Base-by-base conservation (phyloP, 768 basidiomycete genomes). In the Termitomyces sp. region DNA sequence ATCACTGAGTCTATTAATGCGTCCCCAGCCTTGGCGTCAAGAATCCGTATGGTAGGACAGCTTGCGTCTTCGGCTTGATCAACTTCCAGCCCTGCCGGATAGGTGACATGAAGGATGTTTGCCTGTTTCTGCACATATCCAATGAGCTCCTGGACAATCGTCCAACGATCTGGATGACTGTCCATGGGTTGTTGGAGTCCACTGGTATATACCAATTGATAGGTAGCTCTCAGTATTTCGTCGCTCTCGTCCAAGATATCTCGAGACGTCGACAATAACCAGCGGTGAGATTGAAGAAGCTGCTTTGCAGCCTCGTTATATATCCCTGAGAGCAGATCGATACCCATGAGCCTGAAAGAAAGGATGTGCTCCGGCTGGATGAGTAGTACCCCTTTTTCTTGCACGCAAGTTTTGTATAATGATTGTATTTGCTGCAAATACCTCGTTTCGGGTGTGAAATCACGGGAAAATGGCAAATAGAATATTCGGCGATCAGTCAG, bases 361-460 rank as follows among this genome's bases (percentile, higher is more conserved):
- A 84, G 69, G 16, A 81, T 67, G 24, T 84, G 79, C 47, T 84
- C 82, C 0, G 82, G 83, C 48, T 84, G 83, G 12, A 70, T 59
- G 1, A 84, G 68, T 13, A 82, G 62, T 16, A 84, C 62, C 0
- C 82, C 82, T 5, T 71, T 65, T 20, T 64, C 64, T 0, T 50
- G 53, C 59, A 68, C 69, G 53, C 83, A 84, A 43, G 72, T 69
- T 29, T 65, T 53, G 59, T 76, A 71, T 6, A 83, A 41, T 4
- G 49, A 26, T 8, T 55, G 61, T 10, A 82, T 70, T n/a, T 49
- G 49, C 1, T 48, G 22, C 8, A 69, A 61, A 50, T 67, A 61
- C 2, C 60, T 26, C 0, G 29, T 5, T 37, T 63, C 53, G 27
- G 73, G 27, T 34, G 63, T 51, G 10, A 74, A 60, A 7, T 72